These are phyloP conservation scores for Saccharomyces jurei DNA, from an alignment of 805 yeast species.

Conservation along the genomic window DNA sequence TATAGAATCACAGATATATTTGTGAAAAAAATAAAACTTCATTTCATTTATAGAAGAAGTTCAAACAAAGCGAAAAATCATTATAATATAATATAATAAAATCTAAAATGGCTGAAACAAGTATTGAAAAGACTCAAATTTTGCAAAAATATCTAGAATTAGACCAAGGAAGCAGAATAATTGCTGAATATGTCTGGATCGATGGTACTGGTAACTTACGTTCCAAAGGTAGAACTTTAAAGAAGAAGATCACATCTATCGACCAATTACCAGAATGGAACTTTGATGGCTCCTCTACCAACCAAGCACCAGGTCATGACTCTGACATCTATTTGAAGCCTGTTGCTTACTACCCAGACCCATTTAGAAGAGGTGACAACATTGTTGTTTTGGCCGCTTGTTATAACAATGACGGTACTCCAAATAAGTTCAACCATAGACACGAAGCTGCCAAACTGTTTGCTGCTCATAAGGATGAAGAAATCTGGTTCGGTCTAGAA, in stretches of 20 bases:
- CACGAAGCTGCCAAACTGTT: slow-evolving; percentile 92
- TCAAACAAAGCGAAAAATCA: not conserved
- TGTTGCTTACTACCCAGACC: slow-evolving; percentile 91
- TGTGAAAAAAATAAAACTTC: not conserved
- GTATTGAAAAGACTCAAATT: slow-evolving; percentile 58
- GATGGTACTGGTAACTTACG: slow-evolving; percentile 87
- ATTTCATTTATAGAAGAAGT: not conserved
- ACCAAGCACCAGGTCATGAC: slow-evolving; percentile 97
- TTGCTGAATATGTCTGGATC: slow-evolving; percentile 98
- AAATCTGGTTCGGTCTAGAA: slow-evolving; percentile 96
- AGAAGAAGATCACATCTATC: slow-evolving; percentile 55
- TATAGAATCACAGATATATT: not conserved
- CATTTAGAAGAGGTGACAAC: slow-evolving; percentile 97
- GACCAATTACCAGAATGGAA: slow-evolving; percentile 98
- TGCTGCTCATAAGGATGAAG: slow-evolving; percentile 79
- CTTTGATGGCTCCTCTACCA: slow-evolving; percentile 97
- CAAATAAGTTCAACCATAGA: slow-evolving; percentile 97
- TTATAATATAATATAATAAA: not conserved
- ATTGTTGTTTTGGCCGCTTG: slow-evolving; percentile 91
- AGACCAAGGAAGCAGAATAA: slow-evolving; percentile 75
- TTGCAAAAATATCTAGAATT: slow-evolving; percentile 76
- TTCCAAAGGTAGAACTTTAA: slow-evolving; percentile 87
- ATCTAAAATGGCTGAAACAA: slow-evolving; percentile 14
- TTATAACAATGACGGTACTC: slow-evolving; percentile 98
- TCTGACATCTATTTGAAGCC: slow-evolving; percentile 94